A percentile compares a stretch with the other conserved stretches of the same genome.
Conservation (phyloP, 2,329 filamentous ascomycete genomes). For the Pseudohalonectria lignicola region DNA sequence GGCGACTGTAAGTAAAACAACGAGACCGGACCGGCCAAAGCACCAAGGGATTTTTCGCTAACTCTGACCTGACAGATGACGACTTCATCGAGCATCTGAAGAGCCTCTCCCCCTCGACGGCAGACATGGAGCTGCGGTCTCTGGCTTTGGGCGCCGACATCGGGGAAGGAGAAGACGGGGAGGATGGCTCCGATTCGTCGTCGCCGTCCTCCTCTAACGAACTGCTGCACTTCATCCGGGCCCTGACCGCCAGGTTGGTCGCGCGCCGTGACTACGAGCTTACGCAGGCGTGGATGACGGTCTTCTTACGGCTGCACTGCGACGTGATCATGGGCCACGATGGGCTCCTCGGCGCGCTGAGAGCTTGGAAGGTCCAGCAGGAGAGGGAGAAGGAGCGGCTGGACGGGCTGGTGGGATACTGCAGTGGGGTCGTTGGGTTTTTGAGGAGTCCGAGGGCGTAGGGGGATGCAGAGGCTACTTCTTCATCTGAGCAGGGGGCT, state of each 20-base stretch:
- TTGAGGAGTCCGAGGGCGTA: constrained; percentile 52
- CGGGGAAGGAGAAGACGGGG: too few relatives aligned
- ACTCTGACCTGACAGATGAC: constrained; percentile 30
- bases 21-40: neutral
- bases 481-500: too few relatives aligned
- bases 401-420: constrained; percentile 73
- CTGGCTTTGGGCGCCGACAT: constrained; percentile 38
- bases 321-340: constrained; percentile 34
- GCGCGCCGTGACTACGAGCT: constrained; percentile 80
- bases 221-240: constrained; percentile 67
- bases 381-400: constrained; percentile 61
- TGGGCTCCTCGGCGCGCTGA: constrained; percentile 46
- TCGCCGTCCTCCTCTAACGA: too few relatives aligned
- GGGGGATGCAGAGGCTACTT: too few relatives aligned
- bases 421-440: constrained; percentile 75
- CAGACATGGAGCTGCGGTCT: constrained; percentile 84
- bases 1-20: constrained; percentile 46
- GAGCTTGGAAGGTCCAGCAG: constrained; percentile 62
- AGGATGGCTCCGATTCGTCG: constrained; percentile 18
- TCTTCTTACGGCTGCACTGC: constrained; percentile 74
- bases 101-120: constrained; percentile 68
- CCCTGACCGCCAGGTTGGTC: constrained; percentile 59
- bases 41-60: neutral
- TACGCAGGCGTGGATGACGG: constrained; percentile 93
- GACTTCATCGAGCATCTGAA: constrained; percentile 71